Evolutionary conservation across 768 basidiomycete genomes (phyloP).

Genomic region (Hygrocybe coccinea): DNA sequence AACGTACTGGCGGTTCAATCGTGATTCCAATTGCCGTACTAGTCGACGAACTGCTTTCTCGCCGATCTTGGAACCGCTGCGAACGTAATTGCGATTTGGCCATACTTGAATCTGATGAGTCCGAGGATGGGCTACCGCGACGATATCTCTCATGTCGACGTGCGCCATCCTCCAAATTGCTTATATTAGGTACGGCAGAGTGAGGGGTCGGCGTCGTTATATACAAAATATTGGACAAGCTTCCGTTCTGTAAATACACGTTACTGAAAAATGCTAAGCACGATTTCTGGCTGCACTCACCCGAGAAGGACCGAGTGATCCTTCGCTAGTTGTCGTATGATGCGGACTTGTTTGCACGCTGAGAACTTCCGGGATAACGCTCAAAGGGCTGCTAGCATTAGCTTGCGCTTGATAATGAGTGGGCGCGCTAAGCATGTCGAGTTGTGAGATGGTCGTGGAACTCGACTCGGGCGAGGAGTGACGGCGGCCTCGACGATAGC

Average conservation of each 20-base stretch:
- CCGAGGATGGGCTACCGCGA: conserved; percentile 21
- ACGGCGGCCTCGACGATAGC: conserved; percentile 36
- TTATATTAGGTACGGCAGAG: conserved; percentile 9
- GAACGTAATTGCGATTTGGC: conserved; percentile 4
- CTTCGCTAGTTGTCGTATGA: conserved; percentile 16
- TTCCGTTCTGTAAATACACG: neutral
- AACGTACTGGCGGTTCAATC: conserved; percentile 37
- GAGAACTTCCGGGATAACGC: conserved; percentile 51
- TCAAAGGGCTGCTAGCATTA: conserved; percentile 37
- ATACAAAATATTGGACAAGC: neutral
- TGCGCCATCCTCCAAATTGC: neutral
- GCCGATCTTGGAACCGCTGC: conserved; percentile 4
- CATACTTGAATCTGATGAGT: conserved; percentile 23
- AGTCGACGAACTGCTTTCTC: conserved; percentile 18
- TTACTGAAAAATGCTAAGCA: neutral
- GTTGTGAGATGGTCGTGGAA: conserved; percentile 51
- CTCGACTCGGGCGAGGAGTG: conserved; percentile 50
- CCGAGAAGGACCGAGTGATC: conserved; percentile 24
- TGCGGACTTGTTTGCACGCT: conserved; percentile 40
- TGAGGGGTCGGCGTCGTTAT: conserved; percentile 9
- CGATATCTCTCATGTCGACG: conserved; percentile 10
- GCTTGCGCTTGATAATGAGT: conserved; percentile 13
- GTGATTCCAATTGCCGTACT: conserved; percentile 30
- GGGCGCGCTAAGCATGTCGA: conserved; percentile 48
- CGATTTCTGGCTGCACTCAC: conserved; percentile 4